A percentile compares a stretch with the other conserved stretches of the same genome.
These are phyloP conservation scores for Saturnispora dispora DNA, from an alignment of 805 yeast genomes.

Conservation along the genomic window DNA sequence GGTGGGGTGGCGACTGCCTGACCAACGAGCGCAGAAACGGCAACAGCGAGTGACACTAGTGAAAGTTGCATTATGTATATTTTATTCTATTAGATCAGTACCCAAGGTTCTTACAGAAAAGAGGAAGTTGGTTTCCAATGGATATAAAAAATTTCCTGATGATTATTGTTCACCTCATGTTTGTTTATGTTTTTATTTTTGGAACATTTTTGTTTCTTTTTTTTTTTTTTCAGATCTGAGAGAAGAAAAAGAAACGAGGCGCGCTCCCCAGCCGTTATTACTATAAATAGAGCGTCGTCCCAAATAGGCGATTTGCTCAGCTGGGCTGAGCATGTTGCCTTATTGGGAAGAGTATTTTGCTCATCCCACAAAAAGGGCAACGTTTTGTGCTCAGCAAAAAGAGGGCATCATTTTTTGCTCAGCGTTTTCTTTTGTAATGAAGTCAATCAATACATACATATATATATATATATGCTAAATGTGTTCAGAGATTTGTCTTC, in stretches of 20 bases:
- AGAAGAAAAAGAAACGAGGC: background rate
- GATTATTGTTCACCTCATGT: background rate
- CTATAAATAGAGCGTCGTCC: background rate
- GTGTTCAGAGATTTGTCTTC: too few relatives aligned
- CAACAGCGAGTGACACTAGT: constrained; percentile 17
- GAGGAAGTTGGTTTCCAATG: background rate
- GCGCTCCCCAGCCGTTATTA: background rate
- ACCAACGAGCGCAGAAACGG: constrained; percentile 32
- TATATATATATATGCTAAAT: too few relatives aligned
- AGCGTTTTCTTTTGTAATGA: background rate
- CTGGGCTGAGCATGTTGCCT: too few relatives aligned
- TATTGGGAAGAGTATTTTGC: background rate
- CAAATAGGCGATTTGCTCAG: background rate
- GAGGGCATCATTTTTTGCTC: background rate
- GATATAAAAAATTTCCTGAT: background rate
- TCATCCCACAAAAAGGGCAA: too few relatives aligned
- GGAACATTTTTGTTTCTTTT: background rate
- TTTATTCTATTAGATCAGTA: background rate
- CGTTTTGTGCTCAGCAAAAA: background rate
- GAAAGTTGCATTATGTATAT: constrained; percentile 8
- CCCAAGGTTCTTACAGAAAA: background rate
- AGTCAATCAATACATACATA: too few relatives aligned
- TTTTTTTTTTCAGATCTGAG: background rate
- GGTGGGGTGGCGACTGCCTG: constrained; percentile 64
- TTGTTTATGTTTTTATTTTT: background rate